Evolutionary conservation across 306 rosid genomes (phyloP).

Genomic region (Vigna radiata): DNA sequence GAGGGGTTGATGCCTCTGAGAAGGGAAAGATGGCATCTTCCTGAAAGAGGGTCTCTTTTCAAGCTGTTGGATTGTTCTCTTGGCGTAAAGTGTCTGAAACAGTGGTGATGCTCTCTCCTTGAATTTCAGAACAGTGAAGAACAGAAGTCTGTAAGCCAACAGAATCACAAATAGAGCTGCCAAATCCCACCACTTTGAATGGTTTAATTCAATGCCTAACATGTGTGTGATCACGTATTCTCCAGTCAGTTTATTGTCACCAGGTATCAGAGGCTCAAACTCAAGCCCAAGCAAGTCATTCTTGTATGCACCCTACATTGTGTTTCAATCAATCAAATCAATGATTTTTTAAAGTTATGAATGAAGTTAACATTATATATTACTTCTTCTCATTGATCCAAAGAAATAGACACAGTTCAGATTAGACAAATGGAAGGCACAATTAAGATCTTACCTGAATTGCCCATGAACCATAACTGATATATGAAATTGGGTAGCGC

Average conservation of each 20-base stretch:
- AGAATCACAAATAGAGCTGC: conserved; percentile 52
- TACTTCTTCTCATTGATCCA: too few relatives aligned
- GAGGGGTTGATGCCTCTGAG: conserved; percentile 57
- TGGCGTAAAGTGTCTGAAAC: conserved; percentile 46
- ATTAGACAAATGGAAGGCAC: too few relatives aligned
- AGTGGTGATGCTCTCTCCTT: conserved; percentile 61
- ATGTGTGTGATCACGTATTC: conserved; percentile 51
- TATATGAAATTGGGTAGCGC: conserved; percentile 73
- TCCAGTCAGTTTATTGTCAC: conserved; percentile 57
- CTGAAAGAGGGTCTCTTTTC: conserved; percentile 65
- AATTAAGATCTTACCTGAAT: conserved; percentile 52
- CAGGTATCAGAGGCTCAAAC: conserved; percentile 60
- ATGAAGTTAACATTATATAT: too few relatives aligned
- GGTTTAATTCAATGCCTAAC: conserved; percentile 54
- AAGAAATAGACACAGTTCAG: too few relatives aligned
- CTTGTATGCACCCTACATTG: conserved; percentile 63
- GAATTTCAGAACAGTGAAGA: conserved; percentile 54
- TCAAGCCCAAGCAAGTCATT: conserved; percentile 76
- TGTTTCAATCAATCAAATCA: too few relatives aligned
- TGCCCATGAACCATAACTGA: conserved; percentile 71
- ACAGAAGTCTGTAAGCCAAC: conserved; percentile 48
- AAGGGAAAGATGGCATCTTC: conserved; percentile 55
- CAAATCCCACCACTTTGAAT: conserved; percentile 74
- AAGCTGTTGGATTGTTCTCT: conserved; percentile 56
- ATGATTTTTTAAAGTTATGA: too few relatives aligned